Conservation (phyloP, 208 protist genomes). For the Crithidia fasciculata region DNA sequence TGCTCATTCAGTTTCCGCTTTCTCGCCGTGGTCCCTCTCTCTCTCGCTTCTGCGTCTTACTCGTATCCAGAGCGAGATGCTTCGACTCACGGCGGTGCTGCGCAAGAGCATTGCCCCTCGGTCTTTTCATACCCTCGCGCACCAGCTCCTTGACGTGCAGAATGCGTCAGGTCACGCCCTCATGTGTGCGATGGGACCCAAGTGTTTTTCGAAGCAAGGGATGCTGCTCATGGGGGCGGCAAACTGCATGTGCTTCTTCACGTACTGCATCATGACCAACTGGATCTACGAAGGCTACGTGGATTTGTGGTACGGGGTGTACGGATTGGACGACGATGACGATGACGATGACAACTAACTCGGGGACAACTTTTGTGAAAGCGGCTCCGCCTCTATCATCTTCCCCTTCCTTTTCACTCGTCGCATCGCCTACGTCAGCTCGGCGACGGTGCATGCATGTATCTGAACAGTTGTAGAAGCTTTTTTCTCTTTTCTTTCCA, state of each 20-base stretch:
- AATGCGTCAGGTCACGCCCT: conserved; percentile 24
- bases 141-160: conserved; percentile 24
- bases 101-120: conserved; percentile 1
- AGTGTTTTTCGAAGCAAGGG: conserved; percentile 25
- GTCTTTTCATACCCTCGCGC: conserved; percentile 11
- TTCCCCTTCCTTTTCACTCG: too few species aligned
- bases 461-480: too few species aligned
- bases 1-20: too few species aligned
- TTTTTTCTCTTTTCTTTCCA: neutral
- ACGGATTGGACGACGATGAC: conserved; percentile 67
- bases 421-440: too few species aligned
- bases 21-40: too few species aligned
- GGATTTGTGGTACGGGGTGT: conserved; percentile 82
- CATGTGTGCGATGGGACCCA: conserved; percentile 31
- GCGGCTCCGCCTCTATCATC: neutral
- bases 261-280: conserved; percentile 81
- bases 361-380: neutral
- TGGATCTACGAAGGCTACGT: conserved; percentile 85
- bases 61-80: conserved; percentile 4
- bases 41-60: neutral
- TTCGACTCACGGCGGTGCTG: conserved; percentile 8
- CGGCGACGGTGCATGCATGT: too few species aligned
- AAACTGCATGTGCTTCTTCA: conserved; percentile 53
- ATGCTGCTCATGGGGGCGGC: conserved; percentile 32
- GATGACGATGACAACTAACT: conserved; percentile 45